phyloP scores from a whole-genome alignment of 1,139 yeast genomes.

The Yamadazyma epiphylla region DNA sequence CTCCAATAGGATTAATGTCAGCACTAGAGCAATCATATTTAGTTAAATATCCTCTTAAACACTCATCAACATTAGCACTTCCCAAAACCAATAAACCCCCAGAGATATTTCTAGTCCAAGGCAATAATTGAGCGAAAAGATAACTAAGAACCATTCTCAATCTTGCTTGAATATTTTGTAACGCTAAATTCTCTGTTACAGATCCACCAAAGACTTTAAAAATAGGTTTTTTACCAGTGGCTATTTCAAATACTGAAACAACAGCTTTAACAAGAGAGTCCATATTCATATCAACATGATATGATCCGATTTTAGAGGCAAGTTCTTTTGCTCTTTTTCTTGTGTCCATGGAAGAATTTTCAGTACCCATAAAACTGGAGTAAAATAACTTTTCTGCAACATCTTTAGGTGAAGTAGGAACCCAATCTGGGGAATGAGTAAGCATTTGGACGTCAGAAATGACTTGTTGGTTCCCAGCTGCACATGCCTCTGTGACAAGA shows the following conservation, averaged over 20 bases:
- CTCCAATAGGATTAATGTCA: conserved; percentile 96
- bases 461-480: conserved; percentile 69
- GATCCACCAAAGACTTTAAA: conserved; percentile 94
- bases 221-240: conserved; percentile 85
- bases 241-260: conserved; percentile 72
- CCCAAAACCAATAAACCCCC: conserved; percentile 90
- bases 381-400: conserved; percentile 75
- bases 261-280: conserved; percentile 77
- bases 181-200: conserved; percentile 82
- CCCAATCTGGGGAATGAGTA: conserved; percentile 50
- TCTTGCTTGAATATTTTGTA: conserved; percentile 95
- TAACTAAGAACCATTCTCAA: conserved; percentile 92
- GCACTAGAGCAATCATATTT: conserved; percentile 97
- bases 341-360: conserved; percentile 85
- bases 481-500: conserved; percentile 65
- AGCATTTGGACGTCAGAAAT: conserved; percentile 67
- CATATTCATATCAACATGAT: conserved; percentile 89
- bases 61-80: conserved; percentile 97
- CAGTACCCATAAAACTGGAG: conserved; percentile 94
- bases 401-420: conserved; percentile 72
- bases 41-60: conserved; percentile 90
- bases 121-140: conserved; percentile 87
- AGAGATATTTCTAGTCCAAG: conserved; percentile 80
- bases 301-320: conserved; percentile 75
- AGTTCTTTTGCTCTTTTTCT: conserved; percentile 77